A percentile compares a stretch with the other conserved stretches of the same genome.
Conservation (phyloP, 2,329 filamentous ascomycete genomes). For the Hypoxylon sp. region DNA sequence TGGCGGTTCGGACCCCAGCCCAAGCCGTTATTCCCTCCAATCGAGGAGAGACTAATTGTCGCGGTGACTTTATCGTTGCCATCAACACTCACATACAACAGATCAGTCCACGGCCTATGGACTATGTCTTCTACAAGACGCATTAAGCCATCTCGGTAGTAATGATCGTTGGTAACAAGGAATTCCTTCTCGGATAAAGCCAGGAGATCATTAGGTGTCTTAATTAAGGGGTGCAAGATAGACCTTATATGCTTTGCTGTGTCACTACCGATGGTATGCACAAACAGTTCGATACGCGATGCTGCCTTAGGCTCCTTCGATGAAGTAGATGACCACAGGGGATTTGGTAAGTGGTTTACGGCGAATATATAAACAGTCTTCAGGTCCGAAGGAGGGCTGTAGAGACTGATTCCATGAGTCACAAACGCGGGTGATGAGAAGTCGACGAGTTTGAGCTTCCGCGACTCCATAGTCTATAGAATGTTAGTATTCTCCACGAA, state of each 20-base stretch:
- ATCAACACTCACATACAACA: conserved; percentile 60
- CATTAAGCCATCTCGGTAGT: conserved; percentile 62
- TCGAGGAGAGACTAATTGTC: conserved; percentile 57
- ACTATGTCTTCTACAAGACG: conserved; percentile 62
- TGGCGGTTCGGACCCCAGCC: conserved; percentile 62
- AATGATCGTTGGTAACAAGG: conserved; percentile 72
- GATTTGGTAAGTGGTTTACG: conserved; percentile 70
- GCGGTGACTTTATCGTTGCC: conserved; percentile 57
- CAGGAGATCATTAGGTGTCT: conserved; percentile 71
- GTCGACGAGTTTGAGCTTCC: conserved; percentile 62
- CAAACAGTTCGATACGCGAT: conserved; percentile 71
- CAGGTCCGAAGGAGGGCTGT: conserved; percentile 59
- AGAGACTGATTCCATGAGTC: conserved; percentile 72
- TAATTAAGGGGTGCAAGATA: conserved; percentile 65
- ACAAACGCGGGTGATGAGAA: conserved; percentile 65
- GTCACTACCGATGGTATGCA: conserved; percentile 61
- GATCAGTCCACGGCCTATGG: conserved; percentile 61
- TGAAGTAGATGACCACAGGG: conserved; percentile 51
- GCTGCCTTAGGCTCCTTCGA: conserved; percentile 56
- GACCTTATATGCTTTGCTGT: conserved; percentile 64
- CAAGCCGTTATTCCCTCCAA: conserved; percentile 70
- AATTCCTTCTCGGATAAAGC: conserved; percentile 62
- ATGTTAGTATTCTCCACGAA: not conserved
- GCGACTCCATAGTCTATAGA: conserved; percentile 60
- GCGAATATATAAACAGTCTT: conserved; percentile 69